phyloP scores from a whole-genome alignment of 306 rosid genomes.

The Cucurbita maxima region DNA sequence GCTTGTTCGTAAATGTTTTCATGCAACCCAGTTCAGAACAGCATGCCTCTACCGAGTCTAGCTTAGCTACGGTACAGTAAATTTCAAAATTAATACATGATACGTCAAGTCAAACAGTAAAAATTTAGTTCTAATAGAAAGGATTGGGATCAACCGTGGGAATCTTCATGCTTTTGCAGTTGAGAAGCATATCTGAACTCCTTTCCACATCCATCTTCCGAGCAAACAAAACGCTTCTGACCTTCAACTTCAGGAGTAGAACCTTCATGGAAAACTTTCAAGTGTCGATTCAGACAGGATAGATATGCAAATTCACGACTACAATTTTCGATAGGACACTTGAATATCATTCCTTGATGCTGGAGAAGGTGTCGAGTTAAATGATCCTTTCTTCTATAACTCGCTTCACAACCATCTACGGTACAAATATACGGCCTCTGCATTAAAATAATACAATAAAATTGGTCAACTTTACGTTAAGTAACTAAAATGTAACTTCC shows the following conservation, averaged over 20 bases:
- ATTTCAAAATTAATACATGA: background rate
- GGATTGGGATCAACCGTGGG: slow-evolving; percentile 45
- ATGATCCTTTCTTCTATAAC: slow-evolving; percentile 86
- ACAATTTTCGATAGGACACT: slow-evolving; percentile 55
- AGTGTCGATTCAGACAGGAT: slow-evolving; percentile 45
- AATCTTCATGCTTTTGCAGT: slow-evolving; percentile 47
- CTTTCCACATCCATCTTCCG: slow-evolving; percentile 60
- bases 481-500: background rate
- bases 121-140: background rate
- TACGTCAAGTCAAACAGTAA: background rate
- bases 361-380: slow-evolving; percentile 61
- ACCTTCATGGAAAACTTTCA: slow-evolving; percentile 35
- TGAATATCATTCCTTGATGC: slow-evolving; percentile 52
- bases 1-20: slow-evolving; percentile 41
- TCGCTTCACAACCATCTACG: slow-evolving; percentile 49
- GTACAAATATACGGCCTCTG: slow-evolving; percentile 62
- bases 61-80: slow-evolving; percentile 35
- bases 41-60: slow-evolving; percentile 45
- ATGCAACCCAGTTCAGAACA: slow-evolving; percentile 63
- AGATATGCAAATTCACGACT: slow-evolving; percentile 29
- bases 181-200: slow-evolving; percentile 41
- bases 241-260: slow-evolving; percentile 9
- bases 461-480: background rate
- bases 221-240: slow-evolving; percentile 41
- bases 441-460: slow-evolving; percentile 3